A percentile compares a stretch with the other conserved stretches of the same genome.
phyloP scores from a whole-genome alignment of 495 filamentous ascomycete genomes.

The Daldinia loculata region DNA sequence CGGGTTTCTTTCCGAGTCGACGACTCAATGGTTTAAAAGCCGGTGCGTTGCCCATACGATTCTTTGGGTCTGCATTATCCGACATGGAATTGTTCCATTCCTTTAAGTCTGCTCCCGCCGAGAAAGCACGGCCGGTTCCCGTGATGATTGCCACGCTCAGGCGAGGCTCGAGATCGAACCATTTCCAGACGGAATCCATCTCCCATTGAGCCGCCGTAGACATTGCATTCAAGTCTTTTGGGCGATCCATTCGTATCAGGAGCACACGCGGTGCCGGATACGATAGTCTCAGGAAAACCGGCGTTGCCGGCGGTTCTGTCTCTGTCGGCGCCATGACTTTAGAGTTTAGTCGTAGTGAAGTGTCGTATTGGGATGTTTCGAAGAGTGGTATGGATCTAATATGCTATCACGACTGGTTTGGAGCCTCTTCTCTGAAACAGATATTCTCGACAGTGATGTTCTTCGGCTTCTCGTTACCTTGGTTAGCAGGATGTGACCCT shows the following conservation, averaged over 20 bases:
- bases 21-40: constrained; percentile 62
- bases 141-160: constrained; percentile 62
- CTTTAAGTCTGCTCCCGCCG: constrained; percentile 66
- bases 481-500: not conserved
- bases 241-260: constrained; percentile 64
- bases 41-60: constrained; percentile 60
- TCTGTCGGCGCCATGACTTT: constrained; percentile 34
- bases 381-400: not conserved
- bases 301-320: constrained; percentile 41
- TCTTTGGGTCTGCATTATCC: constrained; percentile 45
- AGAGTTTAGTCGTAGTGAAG: not conserved
- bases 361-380: not conserved
- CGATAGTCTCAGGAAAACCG: constrained; percentile 40
- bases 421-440: not conserved
- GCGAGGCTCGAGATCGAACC: constrained; percentile 57
- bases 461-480: not conserved
- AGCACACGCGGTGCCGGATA: constrained; percentile 63
- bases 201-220: constrained; percentile 53
- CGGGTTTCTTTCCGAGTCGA: constrained; percentile 67
- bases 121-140: constrained; percentile 61
- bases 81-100: constrained; percentile 53
- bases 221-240: constrained; percentile 60
- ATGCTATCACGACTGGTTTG: not conserved
- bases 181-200: constrained; percentile 55
- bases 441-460: not conserved